These are phyloP conservation scores for Alternaria consortialis DNA, from an alignment of 2,329 filamentous ascomycete genomes.

Conservation along the genomic window DNA sequence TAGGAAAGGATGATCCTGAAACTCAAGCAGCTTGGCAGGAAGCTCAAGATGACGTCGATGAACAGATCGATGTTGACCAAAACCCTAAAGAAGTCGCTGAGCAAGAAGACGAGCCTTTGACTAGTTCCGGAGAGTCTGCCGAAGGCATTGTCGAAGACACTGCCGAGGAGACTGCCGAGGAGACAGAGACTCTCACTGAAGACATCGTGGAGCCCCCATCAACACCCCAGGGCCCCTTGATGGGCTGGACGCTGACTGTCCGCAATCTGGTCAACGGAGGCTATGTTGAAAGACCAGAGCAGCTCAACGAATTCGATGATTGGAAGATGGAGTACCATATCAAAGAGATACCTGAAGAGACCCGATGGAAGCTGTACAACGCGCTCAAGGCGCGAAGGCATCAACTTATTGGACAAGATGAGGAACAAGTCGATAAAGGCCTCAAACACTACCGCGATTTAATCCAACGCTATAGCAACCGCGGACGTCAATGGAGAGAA, in stretches of 20 bases:
- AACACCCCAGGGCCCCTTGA: conserved; percentile 52
- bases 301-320: conserved; percentile 55
- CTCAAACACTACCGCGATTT: conserved; percentile 56
- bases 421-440: conserved; percentile 51
- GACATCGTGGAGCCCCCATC: background rate
- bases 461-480: conserved; percentile 59
- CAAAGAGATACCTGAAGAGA: conserved; percentile 59
- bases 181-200: background rate
- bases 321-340: conserved; percentile 86
- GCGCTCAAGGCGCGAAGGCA: conserved; percentile 65
- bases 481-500: conserved; percentile 68
- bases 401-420: conserved; percentile 50
- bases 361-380: conserved; percentile 33
- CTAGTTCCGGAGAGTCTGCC: background rate
- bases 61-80: conserved; percentile 44
- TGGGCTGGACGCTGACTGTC: conserved; percentile 76
- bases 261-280: conserved; percentile 75
- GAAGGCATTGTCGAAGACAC: background rate
- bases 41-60: conserved; percentile 43
- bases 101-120: conserved; percentile 4
- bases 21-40: conserved; percentile 44
- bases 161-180: conserved; percentile 2
- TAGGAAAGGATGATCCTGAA: conserved; percentile 39
- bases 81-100: conserved; percentile 19
- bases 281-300: conserved; percentile 68